Conservation (phyloP, 2,329 filamentous ascomycete genomes). For the Aspergillus tubingensis region DNA sequence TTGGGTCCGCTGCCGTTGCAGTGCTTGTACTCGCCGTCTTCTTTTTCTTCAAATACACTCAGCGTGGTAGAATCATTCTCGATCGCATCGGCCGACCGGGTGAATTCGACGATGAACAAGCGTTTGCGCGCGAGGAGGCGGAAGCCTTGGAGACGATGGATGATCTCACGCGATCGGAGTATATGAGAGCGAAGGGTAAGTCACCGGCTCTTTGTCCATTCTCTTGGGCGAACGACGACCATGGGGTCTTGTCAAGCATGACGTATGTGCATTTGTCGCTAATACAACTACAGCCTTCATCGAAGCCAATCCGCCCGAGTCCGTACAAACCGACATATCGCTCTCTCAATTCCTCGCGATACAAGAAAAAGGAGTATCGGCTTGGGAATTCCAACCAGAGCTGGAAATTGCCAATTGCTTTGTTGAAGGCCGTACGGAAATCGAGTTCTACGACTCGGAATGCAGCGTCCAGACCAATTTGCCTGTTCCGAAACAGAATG, state of each 20-base stretch:
- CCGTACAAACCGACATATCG: conserved; percentile 93
- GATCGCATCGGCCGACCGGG: conserved; percentile 91
- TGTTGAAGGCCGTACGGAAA: conserved; percentile 92
- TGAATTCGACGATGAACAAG: conserved; percentile 97
- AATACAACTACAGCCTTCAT: conserved; percentile 70
- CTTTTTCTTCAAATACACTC: conserved; percentile 92
- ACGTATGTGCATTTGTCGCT: conserved; percentile 1
- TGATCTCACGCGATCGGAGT: conserved; percentile 85
- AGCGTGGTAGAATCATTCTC: conserved; percentile 83
- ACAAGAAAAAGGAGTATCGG: conserved; percentile 98
- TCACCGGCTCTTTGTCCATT: neutral
- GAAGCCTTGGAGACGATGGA: conserved; percentile 96
- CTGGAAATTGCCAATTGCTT: conserved; percentile 98
- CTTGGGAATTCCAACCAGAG: conserved; percentile 99
- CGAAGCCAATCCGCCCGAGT: conserved; percentile 91
- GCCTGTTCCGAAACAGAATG: conserved; percentile 96
- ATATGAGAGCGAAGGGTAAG: conserved; percentile 89
- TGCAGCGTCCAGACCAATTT: conserved; percentile 97
- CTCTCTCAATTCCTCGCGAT: conserved; percentile 97
- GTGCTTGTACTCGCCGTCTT: conserved; percentile 76
- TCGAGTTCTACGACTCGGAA: conserved; percentile 98
- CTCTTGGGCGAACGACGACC: neutral
- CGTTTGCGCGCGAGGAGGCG: conserved; percentile 88
- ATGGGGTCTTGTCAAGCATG: neutral
- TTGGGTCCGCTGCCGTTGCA: conserved; percentile 85